Conservation (phyloP, 805 yeast genomes). For the Candida ficus region DNA sequence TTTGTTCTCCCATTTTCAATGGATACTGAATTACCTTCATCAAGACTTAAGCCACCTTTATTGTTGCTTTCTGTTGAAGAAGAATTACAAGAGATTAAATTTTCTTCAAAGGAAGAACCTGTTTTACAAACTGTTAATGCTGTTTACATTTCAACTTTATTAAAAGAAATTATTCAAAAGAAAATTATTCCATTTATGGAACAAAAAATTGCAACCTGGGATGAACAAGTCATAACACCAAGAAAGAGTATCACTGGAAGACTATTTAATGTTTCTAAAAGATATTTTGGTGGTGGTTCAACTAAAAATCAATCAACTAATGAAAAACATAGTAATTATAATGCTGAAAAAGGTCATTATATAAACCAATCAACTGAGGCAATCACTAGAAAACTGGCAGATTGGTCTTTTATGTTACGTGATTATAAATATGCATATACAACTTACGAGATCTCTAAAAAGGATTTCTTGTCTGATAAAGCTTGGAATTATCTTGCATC, state of each 20-base stretch:
- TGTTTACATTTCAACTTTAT: slow-evolving; percentile 15
- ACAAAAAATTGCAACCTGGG: slow-evolving; percentile 74
- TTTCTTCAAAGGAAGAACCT: slow-evolving; percentile 7
- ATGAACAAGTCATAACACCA: slow-evolving; percentile 72
- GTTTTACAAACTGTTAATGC: slow-evolving; percentile 13
- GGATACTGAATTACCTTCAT: slow-evolving; percentile 10
- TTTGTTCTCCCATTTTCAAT: slow-evolving; percentile 16
- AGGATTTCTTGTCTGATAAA: slow-evolving; percentile 71
- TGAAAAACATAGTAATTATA: slow-evolving; percentile 35
- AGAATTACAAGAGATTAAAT: slow-evolving; percentile 29
- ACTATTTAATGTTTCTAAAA: slow-evolving; percentile 60
- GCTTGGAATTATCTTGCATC: slow-evolving; percentile 81
- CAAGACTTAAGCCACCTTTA: slow-evolving; percentile 26
- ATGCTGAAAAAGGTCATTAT: slow-evolving; percentile 52
- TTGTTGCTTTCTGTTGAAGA: slow-evolving; percentile 39
- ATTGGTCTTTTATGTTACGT: slow-evolving; percentile 86
- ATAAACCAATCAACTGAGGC: slow-evolving; percentile 63
- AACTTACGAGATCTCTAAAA: slow-evolving; percentile 75
- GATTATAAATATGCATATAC: slow-evolving; percentile 82
- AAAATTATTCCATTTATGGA: slow-evolving; percentile 76
- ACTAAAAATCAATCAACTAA: slow-evolving; percentile 17
- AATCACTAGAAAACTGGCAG: slow-evolving; percentile 76
- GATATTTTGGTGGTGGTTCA: slow-evolving; percentile 37
- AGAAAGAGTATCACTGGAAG: slow-evolving; percentile 72
- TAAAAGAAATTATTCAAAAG: slow-evolving; percentile 32